Conservation (phyloP, 495 filamentous ascomycete species). For the Oidiodendron maius region DNA sequence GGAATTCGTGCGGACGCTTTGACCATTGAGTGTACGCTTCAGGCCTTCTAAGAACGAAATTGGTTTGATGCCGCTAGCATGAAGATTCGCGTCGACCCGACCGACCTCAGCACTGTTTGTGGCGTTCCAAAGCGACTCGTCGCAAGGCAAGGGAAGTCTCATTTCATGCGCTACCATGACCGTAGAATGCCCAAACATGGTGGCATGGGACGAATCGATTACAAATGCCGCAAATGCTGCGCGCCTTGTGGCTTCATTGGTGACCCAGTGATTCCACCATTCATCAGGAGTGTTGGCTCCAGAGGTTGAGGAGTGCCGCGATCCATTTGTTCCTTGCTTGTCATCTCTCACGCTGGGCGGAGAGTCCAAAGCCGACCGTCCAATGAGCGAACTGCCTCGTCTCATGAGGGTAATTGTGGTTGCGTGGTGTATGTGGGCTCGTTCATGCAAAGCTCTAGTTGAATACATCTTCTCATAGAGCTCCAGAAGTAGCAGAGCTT, state of each 20-base stretch:
- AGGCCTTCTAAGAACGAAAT: constrained; percentile 88
- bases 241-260: constrained; percentile 82
- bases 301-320: constrained; percentile 53
- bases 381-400: constrained; percentile 84
- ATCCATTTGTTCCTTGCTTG: constrained; percentile 47
- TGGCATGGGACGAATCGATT: constrained; percentile 92
- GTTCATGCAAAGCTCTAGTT: constrained; percentile 83
- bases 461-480: constrained; percentile 97
- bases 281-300: constrained; percentile 69
- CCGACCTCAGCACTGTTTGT: constrained; percentile 84
- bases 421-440: constrained; percentile 95
- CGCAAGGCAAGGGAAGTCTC: constrained; percentile 85
- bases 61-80: constrained; percentile 78
- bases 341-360: constrained; percentile 75
- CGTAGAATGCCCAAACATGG: constrained; percentile 96
- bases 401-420: constrained; percentile 95
- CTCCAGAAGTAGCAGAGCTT: constrained; percentile 83
- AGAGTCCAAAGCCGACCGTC: constrained; percentile 80
- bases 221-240: constrained; percentile 94
- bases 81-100: constrained; percentile 74
- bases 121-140: constrained; percentile 90
- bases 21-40: constrained; percentile 81
- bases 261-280: constrained; percentile 97
- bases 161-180: constrained; percentile 98
- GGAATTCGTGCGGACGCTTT: constrained; percentile 84